Base-by-base conservation (phyloP, 257 asterid genomes). In the Anisodus acutangulus region DNA sequence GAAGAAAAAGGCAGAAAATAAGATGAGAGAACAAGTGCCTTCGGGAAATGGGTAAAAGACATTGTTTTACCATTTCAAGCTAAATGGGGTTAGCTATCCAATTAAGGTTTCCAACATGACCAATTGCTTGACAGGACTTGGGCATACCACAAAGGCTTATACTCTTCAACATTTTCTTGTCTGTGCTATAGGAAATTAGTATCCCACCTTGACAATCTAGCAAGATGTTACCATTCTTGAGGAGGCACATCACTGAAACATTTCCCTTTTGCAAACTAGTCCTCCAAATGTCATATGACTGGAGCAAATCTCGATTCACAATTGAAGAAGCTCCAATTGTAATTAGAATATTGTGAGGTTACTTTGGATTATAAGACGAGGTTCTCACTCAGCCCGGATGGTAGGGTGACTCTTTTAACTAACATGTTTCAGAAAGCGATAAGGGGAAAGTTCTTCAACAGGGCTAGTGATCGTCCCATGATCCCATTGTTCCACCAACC, bases 81-180 rank as follows among this genome's bases (percentile, higher is more conserved):
- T 47, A 72, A 47, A 9, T 59, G 64, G 26, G 64, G 41, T 19
- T 11, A 22, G 41, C 83, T n/a, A 85, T 81, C 72, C 82, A 85
- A 19, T 86, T 86, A 37, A 91, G 89, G 84, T 89, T 89, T 26
- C 92, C 91, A 58, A 89, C 86, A 90, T 84, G 93, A 86, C 85
- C 62, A 13, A 82, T 71, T 12, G 90, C 74, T 72, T 79, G 88
- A 78, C 82, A 90, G 4, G 84, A 15, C 54, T 67, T 70, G 7
- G 93, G 92, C 89, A 91, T 84, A 78, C 88, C 90, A 1, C 4
- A 54, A 84, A 84, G 83, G 17, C 15, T 8, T 12, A 89, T 4
- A 13, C 74, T 82, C 85, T 54, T 83, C 60, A 89, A 87, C 4
- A 17, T 81, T 47, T 81, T 64, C 0, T 16, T 31, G 0, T 49